Conservation (phyloP, 192 early-diverging fungal species). For the Piromyces finnis region DNA sequence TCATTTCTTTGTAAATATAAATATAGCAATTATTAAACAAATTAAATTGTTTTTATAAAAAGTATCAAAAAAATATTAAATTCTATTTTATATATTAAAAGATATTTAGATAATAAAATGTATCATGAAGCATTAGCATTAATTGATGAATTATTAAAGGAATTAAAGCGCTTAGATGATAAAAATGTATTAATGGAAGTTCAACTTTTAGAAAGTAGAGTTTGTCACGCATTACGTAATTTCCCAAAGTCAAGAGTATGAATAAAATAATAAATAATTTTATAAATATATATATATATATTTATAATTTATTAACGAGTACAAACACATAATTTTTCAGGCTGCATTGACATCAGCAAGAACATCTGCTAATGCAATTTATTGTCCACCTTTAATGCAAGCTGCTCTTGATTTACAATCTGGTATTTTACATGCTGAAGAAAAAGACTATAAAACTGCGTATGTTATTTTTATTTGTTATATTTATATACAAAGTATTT, state of each 20-base stretch:
- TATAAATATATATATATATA: too few relatives aligned
- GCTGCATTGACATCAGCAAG: slow-evolving; percentile 92
- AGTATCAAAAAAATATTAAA: too few relatives aligned
- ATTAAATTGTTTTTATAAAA: too few relatives aligned
- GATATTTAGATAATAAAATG: slow-evolving; percentile 82
- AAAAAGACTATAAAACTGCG: slow-evolving; percentile 98
- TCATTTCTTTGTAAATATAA: slow-evolving; percentile 56
- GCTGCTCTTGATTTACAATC: slow-evolving; percentile 93
- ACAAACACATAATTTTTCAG: slow-evolving; percentile 5
- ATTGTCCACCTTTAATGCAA: slow-evolving; percentile 92
- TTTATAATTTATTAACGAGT: too few relatives aligned
- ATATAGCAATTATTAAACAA: too few relatives aligned
- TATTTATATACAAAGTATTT: too few relatives aligned
- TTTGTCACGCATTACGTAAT: slow-evolving; percentile 81
- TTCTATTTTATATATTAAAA: neutral
- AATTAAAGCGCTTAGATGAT: slow-evolving; percentile 97
- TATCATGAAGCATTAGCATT: slow-evolving; percentile 78
- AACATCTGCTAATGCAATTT: slow-evolving; percentile 92
- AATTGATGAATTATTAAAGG: slow-evolving; percentile 68
- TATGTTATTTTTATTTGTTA: slow-evolving; percentile 27
- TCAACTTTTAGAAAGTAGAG: slow-evolving; percentile 84
- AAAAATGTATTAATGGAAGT: slow-evolving; percentile 96
- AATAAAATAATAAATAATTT: neutral
- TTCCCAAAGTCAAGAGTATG: slow-evolving; percentile 73
- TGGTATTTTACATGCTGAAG: slow-evolving; percentile 91